Conservation (phyloP, 306 rosid species). For the Quercus robur region DNA sequence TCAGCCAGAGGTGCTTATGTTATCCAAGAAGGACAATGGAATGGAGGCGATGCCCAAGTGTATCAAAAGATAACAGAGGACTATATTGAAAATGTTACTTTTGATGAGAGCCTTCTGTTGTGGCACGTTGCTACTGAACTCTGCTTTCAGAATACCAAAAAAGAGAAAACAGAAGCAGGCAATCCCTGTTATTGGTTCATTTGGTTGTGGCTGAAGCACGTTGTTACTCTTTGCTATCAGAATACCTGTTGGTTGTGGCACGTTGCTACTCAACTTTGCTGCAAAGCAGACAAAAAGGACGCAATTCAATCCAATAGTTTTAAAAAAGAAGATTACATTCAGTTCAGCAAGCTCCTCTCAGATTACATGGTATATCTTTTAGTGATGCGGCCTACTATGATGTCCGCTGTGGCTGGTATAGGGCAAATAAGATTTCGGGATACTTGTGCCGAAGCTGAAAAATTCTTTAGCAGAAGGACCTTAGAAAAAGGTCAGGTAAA, state of each 20-base stretch:
- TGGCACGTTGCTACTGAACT: slow-evolving; percentile 27
- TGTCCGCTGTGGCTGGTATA: slow-evolving; percentile 5
- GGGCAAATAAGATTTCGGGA: slow-evolving; percentile 10
- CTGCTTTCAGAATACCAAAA: neutral
- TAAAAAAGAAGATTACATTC: neutral
- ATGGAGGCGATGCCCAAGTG: no score
- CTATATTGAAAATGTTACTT: neutral
- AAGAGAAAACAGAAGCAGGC: no score
- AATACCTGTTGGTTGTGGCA: no score
- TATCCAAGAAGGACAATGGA: neutral
- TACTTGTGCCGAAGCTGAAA: slow-evolving; percentile 13
- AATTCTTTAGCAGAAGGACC: neutral
- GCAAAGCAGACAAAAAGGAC: no score
- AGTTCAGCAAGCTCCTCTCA: neutral
- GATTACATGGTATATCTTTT: slow-evolving; percentile 17
- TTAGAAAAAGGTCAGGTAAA: neutral
- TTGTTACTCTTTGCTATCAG: no score
- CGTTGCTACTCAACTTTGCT: no score
- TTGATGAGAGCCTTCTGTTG: neutral
- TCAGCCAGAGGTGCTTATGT: neutral
- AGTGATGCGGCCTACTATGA: neutral
- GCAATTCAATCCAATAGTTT: no score
- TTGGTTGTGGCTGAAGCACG: no score
- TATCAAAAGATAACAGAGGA: neutral
- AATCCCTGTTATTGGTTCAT: no score